phyloP scores from a whole-genome alignment of 139 green algal genomes.

The Tetradesmus lagerheimii region DNA sequence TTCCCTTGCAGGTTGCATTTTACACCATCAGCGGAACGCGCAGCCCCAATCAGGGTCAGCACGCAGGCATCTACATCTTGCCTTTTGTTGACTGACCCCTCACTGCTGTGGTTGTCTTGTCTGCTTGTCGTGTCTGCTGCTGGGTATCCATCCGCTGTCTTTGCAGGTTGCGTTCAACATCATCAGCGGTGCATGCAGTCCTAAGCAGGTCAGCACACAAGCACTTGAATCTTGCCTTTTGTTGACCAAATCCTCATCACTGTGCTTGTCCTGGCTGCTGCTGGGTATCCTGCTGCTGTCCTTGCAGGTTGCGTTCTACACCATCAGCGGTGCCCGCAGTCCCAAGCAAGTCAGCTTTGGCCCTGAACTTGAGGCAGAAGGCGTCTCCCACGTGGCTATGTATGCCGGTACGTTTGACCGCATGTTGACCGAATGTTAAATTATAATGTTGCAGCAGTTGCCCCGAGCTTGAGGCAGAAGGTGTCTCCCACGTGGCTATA shows the following conservation, averaged over 20 bases:
- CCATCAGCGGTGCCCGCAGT: background rate
- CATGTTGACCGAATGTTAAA: too few species aligned
- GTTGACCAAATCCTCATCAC: too few species aligned
- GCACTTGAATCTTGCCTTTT: background rate
- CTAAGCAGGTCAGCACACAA: slow-evolving; percentile 56
- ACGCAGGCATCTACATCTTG: too few species aligned
- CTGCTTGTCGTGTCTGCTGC: too few species aligned
- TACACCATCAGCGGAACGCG: background rate
- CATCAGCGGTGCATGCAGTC: background rate
- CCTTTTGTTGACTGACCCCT: too few species aligned
- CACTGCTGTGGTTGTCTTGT: too few species aligned
- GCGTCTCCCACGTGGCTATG: slow-evolving; percentile 63
- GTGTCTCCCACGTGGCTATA: too few species aligned
- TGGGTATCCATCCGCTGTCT: too few species aligned
- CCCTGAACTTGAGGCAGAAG: slow-evolving; percentile 61
- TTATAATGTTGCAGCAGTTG: too few species aligned
- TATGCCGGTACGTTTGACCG: too few species aligned
- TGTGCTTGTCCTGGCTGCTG: too few species aligned
- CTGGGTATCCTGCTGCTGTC: background rate
- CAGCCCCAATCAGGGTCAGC: slow-evolving; percentile 47
- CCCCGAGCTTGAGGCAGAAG: too few species aligned
- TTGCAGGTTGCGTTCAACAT: slow-evolving; percentile 39
- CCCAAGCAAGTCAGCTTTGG: slow-evolving; percentile 73
- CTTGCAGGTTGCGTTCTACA: slow-evolving; percentile 43
- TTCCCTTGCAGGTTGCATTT: slow-evolving; percentile 29